These are phyloP conservation scores for Karstenula rhodostoma DNA, from an alignment of 2,329 filamentous ascomycete genomes.

Conservation along the genomic window DNA sequence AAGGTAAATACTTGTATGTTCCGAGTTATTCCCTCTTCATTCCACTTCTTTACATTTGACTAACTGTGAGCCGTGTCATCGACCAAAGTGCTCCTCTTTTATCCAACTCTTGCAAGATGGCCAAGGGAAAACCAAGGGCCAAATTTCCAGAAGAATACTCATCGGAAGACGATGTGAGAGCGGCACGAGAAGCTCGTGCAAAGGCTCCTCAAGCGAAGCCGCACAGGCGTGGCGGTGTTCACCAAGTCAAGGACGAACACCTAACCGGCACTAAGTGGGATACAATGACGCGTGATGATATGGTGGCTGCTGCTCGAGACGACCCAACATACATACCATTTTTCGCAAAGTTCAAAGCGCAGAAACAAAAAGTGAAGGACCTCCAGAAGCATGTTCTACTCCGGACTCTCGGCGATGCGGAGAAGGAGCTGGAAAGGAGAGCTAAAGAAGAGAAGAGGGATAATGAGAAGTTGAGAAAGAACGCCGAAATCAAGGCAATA, in stretches of 20 bases:
- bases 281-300: slow-evolving; percentile 31
- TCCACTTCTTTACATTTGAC: not conserved
- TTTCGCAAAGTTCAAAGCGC: not conserved
- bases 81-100: not conserved
- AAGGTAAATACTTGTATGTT: not conserved
- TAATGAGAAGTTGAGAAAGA: not conserved
- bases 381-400: slow-evolving; percentile 3
- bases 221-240: slow-evolving; percentile 41
- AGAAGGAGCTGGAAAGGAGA: slow-evolving; percentile 32
- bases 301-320: slow-evolving; percentile 16
- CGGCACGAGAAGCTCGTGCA: not conserved
- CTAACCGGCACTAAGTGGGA: slow-evolving; percentile 43
- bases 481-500: slow-evolving; percentile 3
- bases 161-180: slow-evolving; percentile 12
- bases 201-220: slow-evolving; percentile 26
- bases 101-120: slow-evolving; percentile 20
- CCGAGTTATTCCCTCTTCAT: not conserved
- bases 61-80: not conserved
- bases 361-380: slow-evolving; percentile 1
- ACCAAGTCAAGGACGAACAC: slow-evolving; percentile 37
- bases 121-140: slow-evolving; percentile 25
- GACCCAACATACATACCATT: slow-evolving; percentile 15
- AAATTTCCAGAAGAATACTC: slow-evolving; percentile 16
- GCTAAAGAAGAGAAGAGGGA: slow-evolving; percentile 16
- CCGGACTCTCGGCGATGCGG: not conserved